Percentiles rank a stretch among this genome's conserved stretches.
Evolutionary conservation across 2,329 filamentous ascomycete genomes (phyloP).

Genomic region (Corinectria fuckeliana): DNA sequence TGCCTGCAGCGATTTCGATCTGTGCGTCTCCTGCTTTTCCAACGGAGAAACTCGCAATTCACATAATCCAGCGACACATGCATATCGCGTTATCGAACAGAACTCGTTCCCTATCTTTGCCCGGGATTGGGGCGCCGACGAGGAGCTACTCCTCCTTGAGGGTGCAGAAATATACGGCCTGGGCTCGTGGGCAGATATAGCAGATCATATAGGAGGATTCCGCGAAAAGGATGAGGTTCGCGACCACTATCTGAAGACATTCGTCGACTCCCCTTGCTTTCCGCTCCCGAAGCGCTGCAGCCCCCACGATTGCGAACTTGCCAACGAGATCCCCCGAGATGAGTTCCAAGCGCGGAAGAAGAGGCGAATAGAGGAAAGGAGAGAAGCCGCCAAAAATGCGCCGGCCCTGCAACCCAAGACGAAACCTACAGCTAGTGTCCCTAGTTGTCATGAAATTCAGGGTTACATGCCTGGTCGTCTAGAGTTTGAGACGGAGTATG

Average conservation of each 20-base stretch:
- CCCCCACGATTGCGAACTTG: conserved; percentile 78
- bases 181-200: conserved; percentile 97
- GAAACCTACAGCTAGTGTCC: conserved; percentile 94
- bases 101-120: conserved; percentile 98
- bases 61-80: conserved; percentile 85
- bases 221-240: conserved; percentile 94
- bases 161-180: conserved; percentile 95
- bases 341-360: conserved; percentile 95
- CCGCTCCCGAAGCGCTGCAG: conserved; percentile 87
- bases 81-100: conserved; percentile 94
- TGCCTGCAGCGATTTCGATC: conserved; percentile 90
- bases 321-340: conserved; percentile 83
- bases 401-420: conserved; percentile 87
- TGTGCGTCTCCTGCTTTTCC: conserved; percentile 94
- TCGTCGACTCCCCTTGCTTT: conserved; percentile 82
- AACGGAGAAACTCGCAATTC: conserved; percentile 80
- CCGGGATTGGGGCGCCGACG: conserved; percentile 94
- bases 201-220: conserved; percentile 96
- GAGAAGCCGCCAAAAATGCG: conserved; percentile 84
- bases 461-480: conserved; percentile 98
- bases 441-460: conserved; percentile 96
- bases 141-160: conserved; percentile 91
- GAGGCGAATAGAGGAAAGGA: conserved; percentile 87
- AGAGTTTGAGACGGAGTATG: conserved; percentile 97
- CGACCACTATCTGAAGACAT: conserved; percentile 90